These are phyloP conservation scores for Prunella vulgaris DNA, from an alignment of 257 asterid genomes.

Conservation along the genomic window DNA sequence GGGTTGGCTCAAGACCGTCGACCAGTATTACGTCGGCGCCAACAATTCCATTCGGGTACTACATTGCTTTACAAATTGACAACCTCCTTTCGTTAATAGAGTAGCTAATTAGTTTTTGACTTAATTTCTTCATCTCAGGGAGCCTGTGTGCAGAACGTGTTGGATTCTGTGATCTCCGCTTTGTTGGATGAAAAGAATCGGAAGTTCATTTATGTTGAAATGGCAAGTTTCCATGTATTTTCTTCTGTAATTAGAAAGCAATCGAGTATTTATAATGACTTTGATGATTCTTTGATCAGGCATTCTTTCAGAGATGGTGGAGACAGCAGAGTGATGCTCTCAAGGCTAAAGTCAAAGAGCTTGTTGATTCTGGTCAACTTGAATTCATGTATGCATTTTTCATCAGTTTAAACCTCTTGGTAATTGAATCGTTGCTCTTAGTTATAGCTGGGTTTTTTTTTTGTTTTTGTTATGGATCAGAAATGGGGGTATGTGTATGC, in stretches of 20 bases:
- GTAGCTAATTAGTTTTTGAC: neutral
- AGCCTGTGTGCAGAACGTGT: constrained; percentile 73
- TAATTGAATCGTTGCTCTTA: neutral
- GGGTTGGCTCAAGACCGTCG: constrained; percentile 83
- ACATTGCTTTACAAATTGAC: neutral
- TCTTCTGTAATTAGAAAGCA: neutral
- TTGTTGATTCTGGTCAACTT: constrained; percentile 70
- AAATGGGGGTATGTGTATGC: constrained; percentile 90
- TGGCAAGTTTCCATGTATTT: constrained; percentile 34
- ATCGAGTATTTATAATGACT: neutral
- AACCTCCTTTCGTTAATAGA: neutral
- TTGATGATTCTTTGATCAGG: constrained; percentile 34
- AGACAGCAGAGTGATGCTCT: constrained; percentile 55
- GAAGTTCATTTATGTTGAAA: constrained; percentile 72
- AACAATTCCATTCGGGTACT: constrained; percentile 66
- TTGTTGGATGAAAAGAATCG: constrained; percentile 60
- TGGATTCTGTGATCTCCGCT: constrained; percentile 68
- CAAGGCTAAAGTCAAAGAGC: constrained; percentile 56
- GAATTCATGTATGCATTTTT: constrained; percentile 55
- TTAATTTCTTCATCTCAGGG: constrained; percentile 40
- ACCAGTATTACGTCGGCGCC: constrained; percentile 74
- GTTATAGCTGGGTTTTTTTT: neutral
- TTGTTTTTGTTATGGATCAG: constrained; percentile 33
- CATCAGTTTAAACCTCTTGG: neutral
- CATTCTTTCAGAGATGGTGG: constrained; percentile 88